Base-by-base conservation (phyloP, 345 rosid genomes). In the Cardamine chenopodiifolia region DNA sequence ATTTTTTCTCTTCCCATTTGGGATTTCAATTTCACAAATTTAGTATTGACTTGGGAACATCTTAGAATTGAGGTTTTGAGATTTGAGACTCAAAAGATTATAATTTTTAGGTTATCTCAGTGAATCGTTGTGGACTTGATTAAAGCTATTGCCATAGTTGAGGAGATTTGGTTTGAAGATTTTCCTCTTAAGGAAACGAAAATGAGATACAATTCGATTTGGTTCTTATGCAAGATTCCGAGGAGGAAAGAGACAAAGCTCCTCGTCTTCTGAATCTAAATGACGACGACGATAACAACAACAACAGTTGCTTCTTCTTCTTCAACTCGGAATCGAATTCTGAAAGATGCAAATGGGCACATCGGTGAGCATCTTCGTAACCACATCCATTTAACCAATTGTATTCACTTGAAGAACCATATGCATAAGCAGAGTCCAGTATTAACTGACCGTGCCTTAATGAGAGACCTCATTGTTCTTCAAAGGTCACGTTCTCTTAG, bases 361-460 rank as follows among this genome's bases (percentile, higher is more conserved):
- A 87, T 95, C 63, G 73, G 87, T 65, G 97, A 95, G 74, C 99
- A 95, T 89, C 97, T 90, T 19, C 92, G 93, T 50, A 95, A 92
- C 75, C 97, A 95, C 78, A 85, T 92, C 78, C 99, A 95, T 68
- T 82, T 95, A 71, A 90, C 97, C 10, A 95, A 95, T 61, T 95
- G 99, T 70, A 95, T 95, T 76, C 97, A 95, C 82, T 84, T 95
- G 82, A 95, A 95, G 84, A 90, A 95, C 79, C 97, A 95, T 78
- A 90, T 95, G 97, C 99, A 92, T 70, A 95, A 92, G 79, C 99
- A 92, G 54, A 95, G 97, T 65, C 97, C 97, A 5, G 82, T 87
- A 35, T 73, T 86, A 67, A 79, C 86, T 8, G 97, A 92, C 76
- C 85, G 96, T 73, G 86, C 88, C 0, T 79, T 91, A n/a, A 86